Conservation (phyloP, 2,329 filamentous ascomycete species). For the Aspergillus fischeri region DNA sequence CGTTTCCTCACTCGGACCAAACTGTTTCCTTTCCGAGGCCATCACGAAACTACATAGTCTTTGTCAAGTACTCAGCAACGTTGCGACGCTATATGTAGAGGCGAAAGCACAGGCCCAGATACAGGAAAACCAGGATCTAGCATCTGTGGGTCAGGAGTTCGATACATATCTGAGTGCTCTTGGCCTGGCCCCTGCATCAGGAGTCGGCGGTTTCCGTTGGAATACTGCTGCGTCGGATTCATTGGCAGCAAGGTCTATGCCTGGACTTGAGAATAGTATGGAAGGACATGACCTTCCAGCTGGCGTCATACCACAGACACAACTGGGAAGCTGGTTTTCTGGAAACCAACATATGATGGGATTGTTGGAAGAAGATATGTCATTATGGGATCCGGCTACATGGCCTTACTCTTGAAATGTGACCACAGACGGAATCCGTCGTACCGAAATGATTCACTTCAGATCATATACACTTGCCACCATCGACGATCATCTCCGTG, state of each 20-base stretch:
- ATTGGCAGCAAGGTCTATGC: not conserved
- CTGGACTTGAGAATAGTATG: slow-evolving; percentile 9
- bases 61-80: slow-evolving; percentile 58
- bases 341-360: slow-evolving; percentile 63
- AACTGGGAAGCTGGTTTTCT: slow-evolving; percentile 62
- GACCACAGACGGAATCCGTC: not conserved
- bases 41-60: slow-evolving; percentile 60
- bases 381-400: slow-evolving; percentile 23
- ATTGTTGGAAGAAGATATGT: slow-evolving; percentile 57
- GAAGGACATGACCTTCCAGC: slow-evolving; percentile 8
- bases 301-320: slow-evolving; percentile 24
- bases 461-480: slow-evolving; percentile 42
- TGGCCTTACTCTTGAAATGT: slow-evolving; percentile 2
- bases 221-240: slow-evolving; percentile 1
- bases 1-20: slow-evolving; percentile 51
- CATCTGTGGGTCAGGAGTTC: slow-evolving; percentile 56
- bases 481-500: slow-evolving; percentile 64
- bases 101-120: slow-evolving; percentile 56
- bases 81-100: slow-evolving; percentile 60
- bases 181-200: slow-evolving; percentile 50
- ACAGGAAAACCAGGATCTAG: slow-evolving; percentile 44
- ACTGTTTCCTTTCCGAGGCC: slow-evolving; percentile 53
- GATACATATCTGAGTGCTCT: slow-evolving; percentile 63
- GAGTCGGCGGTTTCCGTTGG: slow-evolving; percentile 10
- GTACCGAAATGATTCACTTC: not conserved